Base-by-base conservation (phyloP, 225 moss, liverwort and hornwort species). In the Straminergon stramineum region DNA sequence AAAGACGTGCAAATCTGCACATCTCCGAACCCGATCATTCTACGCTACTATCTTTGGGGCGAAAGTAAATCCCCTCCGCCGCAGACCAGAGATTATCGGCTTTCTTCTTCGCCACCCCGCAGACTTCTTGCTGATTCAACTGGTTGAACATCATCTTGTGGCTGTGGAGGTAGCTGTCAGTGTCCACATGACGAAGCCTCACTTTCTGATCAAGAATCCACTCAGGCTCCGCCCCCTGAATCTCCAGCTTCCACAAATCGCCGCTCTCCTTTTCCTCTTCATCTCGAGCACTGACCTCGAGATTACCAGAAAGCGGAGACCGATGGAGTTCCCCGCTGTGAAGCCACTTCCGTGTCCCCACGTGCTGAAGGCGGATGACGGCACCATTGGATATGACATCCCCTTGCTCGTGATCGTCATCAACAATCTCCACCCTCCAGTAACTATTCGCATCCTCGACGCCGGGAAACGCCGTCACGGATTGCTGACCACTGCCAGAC, bases 81-180 rank as follows among this genome's bases (percentile, higher is more conserved):
- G 98, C 96, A 84, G 91, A 91, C 98, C 98, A 98, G 32, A 98
- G 31, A 89, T 95, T 98, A 41, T 98, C 96, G 22, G 94, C 87
- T 65, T 62, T 95, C 92, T 95, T 98, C 90, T 96, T 98, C 70
- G 90, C 83, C 63, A 96, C 89, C 51, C 97, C 97, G 77, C 98
- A 98, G 79, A 98, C 98, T 94, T 98, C 98, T 90, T 97, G 96
- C 90, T 98, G 98, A 68, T 97, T 96, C 93, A 92, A 94, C 92
- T 96, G 94, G 84, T 92, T 93, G 87, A 91, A 98, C 86, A 96
- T 97, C 91, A 95, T 98, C 86, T 97, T 96, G 61, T 97, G 98
- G 87, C 96, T 98, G 55, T 95, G 95, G 56, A 98, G 96, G 69
- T 96, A 98, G 68, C 92, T 94, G 55, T 91, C 91, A 16, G 97